Evolutionary conservation across 1,139 yeast genomes (phyloP), one percentile per base, ranked within the genome.

Genomic region (Debaryomyces fabryi): DNA sequence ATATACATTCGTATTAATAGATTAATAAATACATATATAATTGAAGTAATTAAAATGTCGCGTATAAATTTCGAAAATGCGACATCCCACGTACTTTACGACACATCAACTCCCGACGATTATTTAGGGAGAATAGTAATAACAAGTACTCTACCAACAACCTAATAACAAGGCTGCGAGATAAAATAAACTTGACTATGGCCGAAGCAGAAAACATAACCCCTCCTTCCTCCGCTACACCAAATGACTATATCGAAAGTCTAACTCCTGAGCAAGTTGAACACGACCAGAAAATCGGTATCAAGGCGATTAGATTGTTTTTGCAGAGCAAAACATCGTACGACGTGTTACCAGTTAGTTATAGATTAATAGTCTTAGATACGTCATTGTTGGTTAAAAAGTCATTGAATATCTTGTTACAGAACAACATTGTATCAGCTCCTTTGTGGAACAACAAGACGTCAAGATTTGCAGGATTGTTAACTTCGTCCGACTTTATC

Each of bases 321-420:
- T 74, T 95, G 46, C 88, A 90, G 64, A 85, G 96, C 48, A 92
- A 93, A 65, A 93, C 97, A 0, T 89, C 97, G 1, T 95, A 93
- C 65, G 99, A 95, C 63, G 99, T 95, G 27, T 77, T 95, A 45
- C 99, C 99, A 1, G 99, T 95, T 41, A 87, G 96, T 42, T 95
- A 93, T 67, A 79, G 98, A 57, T 78, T 95, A 58, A 88, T 95
- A 49, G 99, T 95, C 41, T 81, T 95, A 58, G 99, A 95, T 65
- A 92, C 98, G 1, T 84, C 97, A 6, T 74, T 95, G 46, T 74
- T 91, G 50, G 96, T 95, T 41, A 93, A 93, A 68, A 90, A 93
- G 63, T 89, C 97, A 8, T 78, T 95, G 62, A 91, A 91, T 55
- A 92, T 95, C 37, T 74, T 95, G 54, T 75, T 93, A 47, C 99